Base-by-base conservation (phyloP, 1,139 yeast species). In the Blastobotrys ciferrii region DNA sequence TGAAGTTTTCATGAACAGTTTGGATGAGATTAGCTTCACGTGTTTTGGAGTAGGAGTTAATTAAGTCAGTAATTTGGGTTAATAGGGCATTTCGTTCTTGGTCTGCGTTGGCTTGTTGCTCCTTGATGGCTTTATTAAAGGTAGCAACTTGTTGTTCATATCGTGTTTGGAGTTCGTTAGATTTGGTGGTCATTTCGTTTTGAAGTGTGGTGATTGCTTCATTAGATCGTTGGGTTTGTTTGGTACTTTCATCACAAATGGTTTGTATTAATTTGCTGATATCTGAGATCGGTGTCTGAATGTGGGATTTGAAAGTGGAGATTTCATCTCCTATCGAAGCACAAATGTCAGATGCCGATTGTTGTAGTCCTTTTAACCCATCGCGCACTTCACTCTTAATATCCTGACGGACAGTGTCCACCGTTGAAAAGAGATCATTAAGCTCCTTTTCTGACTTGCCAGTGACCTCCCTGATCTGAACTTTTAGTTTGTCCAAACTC, bases 261-360 rank as follows among this genome's bases (percentile, higher is more conserved):
- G 23, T 32, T 12, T 48, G 23, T 30, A 45, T 13, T 20, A 46
- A 17, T 11, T 15, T 13, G 9, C 19, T 20, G 12, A 45, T 30
- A 4, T 43, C 36, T 2, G 44, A 40, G 14, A 49, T 18, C 12
- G 52, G 52, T 4, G 32, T 30, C 15, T 46, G 39, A 19, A 49
- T 38, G 20, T 45, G 42, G 1, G 28, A 36, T 35, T 39, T 18
- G 35, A 49, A 49, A 31, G 17, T 23, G 3, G 15, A 42, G 7
- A 46, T 28, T 30, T 49, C 47, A 13, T 17, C n/a, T 19, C 38
- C 32, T 12, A 49, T 32, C 15, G 30, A 11, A 11, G 14, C n/a
- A 32, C 46, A 37, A 14, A 49, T 49, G 13, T 41, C 39, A 11
- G 15, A 14, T 3, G 46, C 46, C 4, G 40, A 28, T 2, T 38